Evolutionary conservation across 208 protist species (phyloP), one percentile per base, ranked within the genome.

Genomic region (Crithidia bombi): DNA sequence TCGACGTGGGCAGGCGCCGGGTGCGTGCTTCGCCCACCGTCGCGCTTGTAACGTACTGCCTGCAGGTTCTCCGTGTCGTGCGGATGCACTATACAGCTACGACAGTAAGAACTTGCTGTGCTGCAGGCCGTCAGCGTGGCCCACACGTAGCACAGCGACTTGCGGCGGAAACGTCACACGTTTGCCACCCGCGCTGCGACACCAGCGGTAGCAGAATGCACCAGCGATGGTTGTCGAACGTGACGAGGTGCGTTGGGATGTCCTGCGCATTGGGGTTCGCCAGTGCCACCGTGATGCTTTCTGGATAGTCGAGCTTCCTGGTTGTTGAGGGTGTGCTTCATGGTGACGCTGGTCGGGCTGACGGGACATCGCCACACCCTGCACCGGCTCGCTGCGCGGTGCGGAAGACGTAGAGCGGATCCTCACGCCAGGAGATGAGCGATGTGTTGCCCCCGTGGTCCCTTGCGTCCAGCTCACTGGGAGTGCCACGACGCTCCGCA

Each of bases 21-120:
- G 87, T 19, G 87, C 63, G 5, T 88, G 76, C 41, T 78, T 79
- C 10, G 87, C 90, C n/a, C 46, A 95, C 85, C 6, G 81, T 43
- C 0, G 81, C n/a, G 52, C 21, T 82, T 82, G 49, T 89, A 65
- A 33, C 83, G 83, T 35, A 65, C 54, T 17, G 89, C 59, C 17
- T 72, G 73, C 36, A 94, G 23, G 26, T 75, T 66, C n/a, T 76
- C 35, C 6, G 69, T 71, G 50, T 92, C 83, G 23, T 61, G 68
- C 14, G 61, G 54, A 41, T 69, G 82, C 30, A 82, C n/a, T 52
- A 44, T 84, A 88, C 83, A 83, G 91, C 66, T 88, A 93, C 23
- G 87, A 93, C 23, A 95, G 72, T n/a, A 95, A 80, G 69, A 95
- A 95, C 73, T 90, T 94, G 51, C 86, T 74, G 65, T 85, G 81